Base-by-base conservation (phyloP, 2,329 filamentous ascomycete species). In the Cryphonectria nitschkei region DNA sequence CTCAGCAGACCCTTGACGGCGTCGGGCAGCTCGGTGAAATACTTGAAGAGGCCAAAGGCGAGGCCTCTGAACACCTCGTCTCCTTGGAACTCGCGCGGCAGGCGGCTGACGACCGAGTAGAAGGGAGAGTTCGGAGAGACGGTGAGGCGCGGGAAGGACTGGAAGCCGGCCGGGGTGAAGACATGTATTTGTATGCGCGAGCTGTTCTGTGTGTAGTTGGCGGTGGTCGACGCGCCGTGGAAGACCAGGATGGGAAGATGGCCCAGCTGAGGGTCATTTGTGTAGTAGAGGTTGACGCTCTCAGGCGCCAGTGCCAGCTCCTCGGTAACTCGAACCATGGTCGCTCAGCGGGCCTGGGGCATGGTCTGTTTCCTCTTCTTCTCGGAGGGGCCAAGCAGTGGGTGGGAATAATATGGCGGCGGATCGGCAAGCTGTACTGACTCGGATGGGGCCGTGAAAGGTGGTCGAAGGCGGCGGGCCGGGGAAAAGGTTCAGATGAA, bases 111-210 rank as follows among this genome's bases (percentile, higher is more conserved):
- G 68, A 95, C 95, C 75, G 90, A 88, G 81, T 98, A 98, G 77
- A 97, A 92, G 67, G 94, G 90, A 63, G 95, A 97, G 78, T 93
- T 97, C 61, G 96, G 96, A 34, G 95, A 97, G 75, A 98, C 91
- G 72, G 95, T 97, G 75, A 99, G 89, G 77, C 95, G 93, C 72
- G 93, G 91, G 79, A 95, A 99, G 76, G 92, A 95, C 78, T 93
- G 92, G 76, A 97, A 92, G 75, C 96, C 96, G 74, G 94, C 95
- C 2, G 94, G 90, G 73, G 93, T 93, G 83, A 97, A 93, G 81
- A 99, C 89, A 81, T 98, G 96, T 74, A 96, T 89, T 84, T 98
- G 95, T 75, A 98, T 95, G 81, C 96, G 92, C 74, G 95, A 98
- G 82, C 92, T 95, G 82, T 94, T 97, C 77, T 91, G 89, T 65